Evolutionary conservation across 2,329 filamentous ascomycete genomes (phyloP).

Genomic region (Xylaria sp.): DNA sequence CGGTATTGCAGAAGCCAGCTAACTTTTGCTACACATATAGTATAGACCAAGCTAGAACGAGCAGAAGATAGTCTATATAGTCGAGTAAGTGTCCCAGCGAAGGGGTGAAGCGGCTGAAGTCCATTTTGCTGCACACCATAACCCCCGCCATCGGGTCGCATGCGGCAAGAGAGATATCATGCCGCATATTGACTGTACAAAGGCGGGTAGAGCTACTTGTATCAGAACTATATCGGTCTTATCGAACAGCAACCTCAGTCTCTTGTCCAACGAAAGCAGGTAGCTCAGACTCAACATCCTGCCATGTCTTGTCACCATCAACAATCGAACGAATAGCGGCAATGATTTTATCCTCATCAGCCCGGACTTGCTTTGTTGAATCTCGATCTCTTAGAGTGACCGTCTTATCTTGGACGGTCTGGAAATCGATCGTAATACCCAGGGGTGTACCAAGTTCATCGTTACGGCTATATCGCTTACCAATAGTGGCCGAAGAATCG

Average conservation of each 20-base stretch:
- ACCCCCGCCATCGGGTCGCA: not conserved
- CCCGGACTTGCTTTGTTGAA: constrained; percentile 87
- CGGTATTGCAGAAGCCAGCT: not conserved
- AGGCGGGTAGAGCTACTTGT: not conserved
- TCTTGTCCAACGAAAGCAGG: constrained; percentile 84
- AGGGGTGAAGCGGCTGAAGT: not conserved
- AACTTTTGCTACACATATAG: not conserved
- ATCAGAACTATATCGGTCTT: not conserved
- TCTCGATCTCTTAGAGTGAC: constrained; percentile 91
- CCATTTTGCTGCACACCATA: not conserved
- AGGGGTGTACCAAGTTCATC: constrained; percentile 95
- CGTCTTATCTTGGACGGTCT: constrained; percentile 85
- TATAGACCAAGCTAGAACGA: not conserved
- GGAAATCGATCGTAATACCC: constrained; percentile 94
- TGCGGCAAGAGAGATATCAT: not conserved
- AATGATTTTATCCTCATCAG: constrained; percentile 79
- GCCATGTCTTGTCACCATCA: constrained; percentile 61
- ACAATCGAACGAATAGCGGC: constrained; percentile 65
- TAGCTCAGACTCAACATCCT: constrained; percentile 75
- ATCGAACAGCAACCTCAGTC: constrained; percentile 47
- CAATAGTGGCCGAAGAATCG: constrained; percentile 88
- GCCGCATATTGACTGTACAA: not conserved
- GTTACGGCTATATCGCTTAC: constrained; percentile 92
- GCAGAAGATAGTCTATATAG: not conserved
- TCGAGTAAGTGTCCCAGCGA: not conserved